Evolutionary conservation across 495 filamentous ascomycete species (phyloP), one percentile per base, ranked within the genome.

Genomic region (Penicillium daleae): DNA sequence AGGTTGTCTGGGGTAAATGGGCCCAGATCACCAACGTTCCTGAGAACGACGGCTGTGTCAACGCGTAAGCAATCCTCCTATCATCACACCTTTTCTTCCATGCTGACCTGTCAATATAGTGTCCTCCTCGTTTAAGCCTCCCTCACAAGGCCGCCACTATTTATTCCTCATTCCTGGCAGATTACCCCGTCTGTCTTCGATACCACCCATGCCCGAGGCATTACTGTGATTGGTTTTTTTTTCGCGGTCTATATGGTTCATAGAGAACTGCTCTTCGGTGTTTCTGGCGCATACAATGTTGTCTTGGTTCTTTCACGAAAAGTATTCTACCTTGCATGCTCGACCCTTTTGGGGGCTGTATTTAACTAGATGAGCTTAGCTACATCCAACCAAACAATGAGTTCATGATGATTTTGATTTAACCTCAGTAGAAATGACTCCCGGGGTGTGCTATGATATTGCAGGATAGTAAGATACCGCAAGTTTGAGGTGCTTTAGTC

Each of bases 1-100:
- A 97, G 83, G 90, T 97, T 29, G 90, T 93, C 6, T 97, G 92
- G 93, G 90, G 89, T 62, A 81, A 90, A 71, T 96, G 90, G 82
- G 93, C 92, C 17, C 92, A 94, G 79, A 62, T 80, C 17, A 79
- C 74, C 57, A 79, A 93, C 79, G 89, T 89, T 78, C 68, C 68
- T 29, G 66, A 68, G 52, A 68, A 68, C 44, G 68, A 71, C 46
- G 68, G 68, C 21, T 68, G 66, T 60, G 68, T 71, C 63, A 71
- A 71, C 56, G 68, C 68, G 51, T 54, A 21, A 54, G 51, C 29
- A 2, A 32, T 33, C 22, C n/a, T 53, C 17, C 19, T 6, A 12
- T 6, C 10, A 15, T 13, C 13, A 35, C 3, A 2, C 21, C 21
- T 22, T 27, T 2, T 0, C 13, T 5, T 54, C 6, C 27, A 13